Conservation (phyloP, 2,329 filamentous ascomycete species). For the Apiospora phragmitis region DNA sequence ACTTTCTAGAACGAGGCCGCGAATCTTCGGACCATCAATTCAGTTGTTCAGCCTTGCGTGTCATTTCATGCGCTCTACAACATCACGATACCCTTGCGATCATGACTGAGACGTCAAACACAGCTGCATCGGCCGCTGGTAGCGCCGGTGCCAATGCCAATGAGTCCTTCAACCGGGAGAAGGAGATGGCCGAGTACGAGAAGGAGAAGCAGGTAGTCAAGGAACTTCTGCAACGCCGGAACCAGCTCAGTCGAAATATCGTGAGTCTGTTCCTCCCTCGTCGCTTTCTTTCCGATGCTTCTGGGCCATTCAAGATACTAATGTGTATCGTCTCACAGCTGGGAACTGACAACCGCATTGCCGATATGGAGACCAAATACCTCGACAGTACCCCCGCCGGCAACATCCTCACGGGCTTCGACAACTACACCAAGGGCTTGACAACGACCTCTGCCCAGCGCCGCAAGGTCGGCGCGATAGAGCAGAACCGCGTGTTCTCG, state of each 20-base stretch:
- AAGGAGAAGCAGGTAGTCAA: slow-evolving; percentile 50
- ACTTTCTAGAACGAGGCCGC: background rate
- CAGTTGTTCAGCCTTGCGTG: background rate
- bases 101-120: slow-evolving; percentile 44
- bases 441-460: slow-evolving; percentile 63
- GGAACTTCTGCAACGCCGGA: slow-evolving; percentile 46
- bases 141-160: slow-evolving; percentile 12
- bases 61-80: background rate
- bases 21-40: background rate
- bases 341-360: slow-evolving; percentile 50
- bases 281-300: background rate
- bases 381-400: slow-evolving; percentile 86
- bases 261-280: slow-evolving; percentile 29
- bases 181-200: slow-evolving; percentile 43
- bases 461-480: slow-evolving; percentile 64
- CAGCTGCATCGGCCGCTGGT: slow-evolving; percentile 21
- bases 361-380: slow-evolving; percentile 80
- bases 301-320: background rate
- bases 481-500: slow-evolving; percentile 75
- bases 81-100: background rate
- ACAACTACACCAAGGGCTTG: slow-evolving; percentile 93
- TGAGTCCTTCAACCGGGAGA: slow-evolving; percentile 13
- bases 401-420: slow-evolving; percentile 97
- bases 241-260: slow-evolving; percentile 38
- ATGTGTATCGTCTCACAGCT: background rate